Base-by-base conservation (phyloP, 352 stramenopile species). In the Globisporangium irregulare region DNA sequence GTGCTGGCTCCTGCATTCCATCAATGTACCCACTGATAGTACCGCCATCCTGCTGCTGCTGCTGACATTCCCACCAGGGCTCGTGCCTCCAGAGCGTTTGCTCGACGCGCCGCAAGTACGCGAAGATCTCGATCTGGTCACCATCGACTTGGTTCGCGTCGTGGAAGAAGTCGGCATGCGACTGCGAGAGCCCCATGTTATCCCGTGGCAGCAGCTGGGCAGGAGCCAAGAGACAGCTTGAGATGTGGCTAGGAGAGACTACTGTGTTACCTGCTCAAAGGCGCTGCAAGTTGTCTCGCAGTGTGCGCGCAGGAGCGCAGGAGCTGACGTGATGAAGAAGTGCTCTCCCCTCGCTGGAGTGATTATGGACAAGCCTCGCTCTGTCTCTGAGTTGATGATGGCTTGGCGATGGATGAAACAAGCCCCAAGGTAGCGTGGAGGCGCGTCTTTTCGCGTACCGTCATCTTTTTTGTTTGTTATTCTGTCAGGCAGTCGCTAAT, bases 111-210 rank as follows among this genome's bases (percentile, higher is more conserved):
- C 71, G 75, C 29, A 90, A 43, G 60, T 86, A 78, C 29, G 73
- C 66, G 41, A 81, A 76, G 58, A 81, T 66, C 36, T 90, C 76
- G 41, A 77, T 72, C 50, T 74, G 72, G 58, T 83, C 78, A 34
- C 72, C 74, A 41, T 80, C 69, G 4, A 57, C 54, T 29, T 77
- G 68, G n/a, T 58, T 72, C 24, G 62, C 65, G 14, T 73, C 68
- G 34, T 70, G 72, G 69, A 90, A 88, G 67, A 90, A 78, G 50
- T 73, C 71, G 55, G 77, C 71, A 51, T 86, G 76, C 36, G 81
- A 87, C 61, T 90, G 79, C 34, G 73, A 67, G 43, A 77, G 61
- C 2, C 81, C 81, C 81, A 90, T 87, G 1, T 15, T 48, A 9
- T 7, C 14, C 7, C 4, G 15, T n/a, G 14, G 41, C 14, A 43